Conservation (phyloP, 805 yeast genomes). For the Ogataea nonfermentans region DNA sequence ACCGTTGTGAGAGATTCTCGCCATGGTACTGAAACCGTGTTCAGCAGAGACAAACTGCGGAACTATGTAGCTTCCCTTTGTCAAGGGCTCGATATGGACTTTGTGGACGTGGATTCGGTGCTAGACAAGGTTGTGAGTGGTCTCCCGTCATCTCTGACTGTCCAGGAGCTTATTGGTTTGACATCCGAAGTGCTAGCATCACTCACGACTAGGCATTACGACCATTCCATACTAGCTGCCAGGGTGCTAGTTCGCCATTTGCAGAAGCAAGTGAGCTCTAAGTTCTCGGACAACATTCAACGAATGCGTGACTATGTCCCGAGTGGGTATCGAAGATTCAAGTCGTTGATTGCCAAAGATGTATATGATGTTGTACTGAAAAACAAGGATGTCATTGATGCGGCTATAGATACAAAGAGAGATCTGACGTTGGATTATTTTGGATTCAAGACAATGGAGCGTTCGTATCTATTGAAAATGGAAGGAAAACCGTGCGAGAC, state of each 20-base stretch:
- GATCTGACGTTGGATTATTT: conserved; percentile 80
- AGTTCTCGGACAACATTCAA: conserved; percentile 68
- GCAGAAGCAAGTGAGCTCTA: conserved; percentile 79
- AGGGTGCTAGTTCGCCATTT: conserved; percentile 81
- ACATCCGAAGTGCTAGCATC: conserved; percentile 96
- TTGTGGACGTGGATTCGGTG: conserved; percentile 45
- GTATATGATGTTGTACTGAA: conserved; percentile 56
- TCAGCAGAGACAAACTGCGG: conserved; percentile 13
- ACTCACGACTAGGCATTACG: conserved; percentile 92
- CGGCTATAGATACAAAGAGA: conserved; percentile 66
- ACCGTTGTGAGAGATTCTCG: conserved; percentile 6
- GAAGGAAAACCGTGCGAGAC: conserved; percentile 76
- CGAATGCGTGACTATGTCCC: conserved; percentile 67
- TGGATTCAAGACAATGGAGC: conserved; percentile 89
- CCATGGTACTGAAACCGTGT: conserved; percentile 7
- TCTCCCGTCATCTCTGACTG: conserved; percentile 46
- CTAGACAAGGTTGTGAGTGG: conserved; percentile 48
- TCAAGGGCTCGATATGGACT: conserved; percentile 39
- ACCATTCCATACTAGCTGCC: conserved; percentile 88
- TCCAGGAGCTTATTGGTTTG: conserved; percentile 37
- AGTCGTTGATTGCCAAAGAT: conserved; percentile 62
- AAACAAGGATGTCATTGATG: conserved; percentile 59
- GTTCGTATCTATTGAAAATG: conserved; percentile 73
- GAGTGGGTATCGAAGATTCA: conserved; percentile 62
- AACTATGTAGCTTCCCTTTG: conserved; percentile 12